These are phyloP conservation scores for Phytophthora uliginosa DNA, from an alignment of 352 stramenopile genomes.

Conservation along the genomic window DNA sequence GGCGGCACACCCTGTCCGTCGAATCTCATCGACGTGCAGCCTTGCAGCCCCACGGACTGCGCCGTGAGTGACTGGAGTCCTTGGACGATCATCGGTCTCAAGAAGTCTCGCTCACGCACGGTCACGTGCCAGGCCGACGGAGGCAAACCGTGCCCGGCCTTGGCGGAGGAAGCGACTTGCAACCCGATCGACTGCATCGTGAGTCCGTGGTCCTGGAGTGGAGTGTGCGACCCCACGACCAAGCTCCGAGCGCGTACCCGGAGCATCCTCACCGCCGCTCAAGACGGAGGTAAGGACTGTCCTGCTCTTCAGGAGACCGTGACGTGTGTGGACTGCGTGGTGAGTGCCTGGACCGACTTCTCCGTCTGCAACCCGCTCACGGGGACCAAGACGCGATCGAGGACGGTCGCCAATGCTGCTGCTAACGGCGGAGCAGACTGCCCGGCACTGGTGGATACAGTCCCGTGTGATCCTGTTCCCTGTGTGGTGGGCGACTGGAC, in stretches of 20 bases:
- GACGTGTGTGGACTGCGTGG: conserved; percentile 49
- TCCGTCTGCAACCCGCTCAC: conserved; percentile 55
- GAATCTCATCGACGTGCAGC: conserved; percentile 32
- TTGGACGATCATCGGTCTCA: conserved; percentile 44
- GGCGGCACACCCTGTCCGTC: conserved; percentile 45
- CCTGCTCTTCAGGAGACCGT: conserved; percentile 50
- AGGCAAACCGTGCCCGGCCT: conserved; percentile 49
- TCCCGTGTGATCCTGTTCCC: conserved; percentile 44
- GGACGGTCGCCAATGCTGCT: conserved; percentile 40
- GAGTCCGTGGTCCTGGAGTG: conserved; percentile 49
- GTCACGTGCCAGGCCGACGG: conserved; percentile 52
- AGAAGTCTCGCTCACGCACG: conserved; percentile 50
- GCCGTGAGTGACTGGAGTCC: conserved; percentile 44
- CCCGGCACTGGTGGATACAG: conserved; percentile 36
- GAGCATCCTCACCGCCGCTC: conserved; percentile 37
- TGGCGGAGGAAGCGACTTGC: conserved; percentile 50
- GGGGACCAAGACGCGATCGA: conserved; percentile 50
- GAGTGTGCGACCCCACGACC: conserved; percentile 43
- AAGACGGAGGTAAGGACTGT: conserved; percentile 54
- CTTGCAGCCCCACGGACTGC: conserved; percentile 57
- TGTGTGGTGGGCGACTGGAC: conserved; percentile 54
- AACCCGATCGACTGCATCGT: conserved; percentile 56
- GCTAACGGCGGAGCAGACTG: conserved; percentile 53
- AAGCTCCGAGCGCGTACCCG: conserved; percentile 44
- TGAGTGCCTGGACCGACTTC: conserved; percentile 53